Evolutionary conservation across 2,329 filamentous ascomycete species (phyloP).

Genomic region (Verticillium zaregamsianum): DNA sequence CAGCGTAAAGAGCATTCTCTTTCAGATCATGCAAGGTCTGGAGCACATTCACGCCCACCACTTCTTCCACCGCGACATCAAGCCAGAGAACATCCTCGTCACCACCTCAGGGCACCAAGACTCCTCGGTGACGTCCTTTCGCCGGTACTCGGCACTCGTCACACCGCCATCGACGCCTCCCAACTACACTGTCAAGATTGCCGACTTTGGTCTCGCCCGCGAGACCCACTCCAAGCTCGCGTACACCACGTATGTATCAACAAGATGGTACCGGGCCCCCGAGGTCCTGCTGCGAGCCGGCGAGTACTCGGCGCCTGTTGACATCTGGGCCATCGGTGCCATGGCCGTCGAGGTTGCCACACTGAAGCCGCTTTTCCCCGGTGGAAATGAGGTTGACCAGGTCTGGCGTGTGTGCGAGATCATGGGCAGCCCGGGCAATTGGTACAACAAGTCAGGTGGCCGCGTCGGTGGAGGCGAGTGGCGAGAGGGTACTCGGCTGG

Average conservation of each 20-base stretch:
- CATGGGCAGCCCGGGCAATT: slow-evolving; percentile 97
- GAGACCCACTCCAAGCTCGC: slow-evolving; percentile 95
- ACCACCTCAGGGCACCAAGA: slow-evolving; percentile 86
- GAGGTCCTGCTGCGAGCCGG: slow-evolving; percentile 91
- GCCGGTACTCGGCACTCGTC: slow-evolving; percentile 86
- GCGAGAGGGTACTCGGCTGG: slow-evolving; percentile 89
- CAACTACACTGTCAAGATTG: slow-evolving; percentile 94
- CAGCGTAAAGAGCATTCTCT: slow-evolving; percentile 96
- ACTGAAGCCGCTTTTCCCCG: slow-evolving; percentile 92
- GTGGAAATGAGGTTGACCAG: slow-evolving; percentile 97
- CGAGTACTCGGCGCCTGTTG: slow-evolving; percentile 94
- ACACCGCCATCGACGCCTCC: slow-evolving; percentile 94
- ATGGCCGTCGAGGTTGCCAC: slow-evolving; percentile 99
- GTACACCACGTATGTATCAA: slow-evolving; percentile 98
- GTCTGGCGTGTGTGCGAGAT: slow-evolving; percentile 99
- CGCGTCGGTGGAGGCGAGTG: slow-evolving; percentile 94
- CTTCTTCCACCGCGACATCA: slow-evolving; percentile 99
- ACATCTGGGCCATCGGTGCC: slow-evolving; percentile 97
- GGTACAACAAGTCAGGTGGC: slow-evolving; percentile 87
- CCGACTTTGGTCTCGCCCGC: slow-evolving; percentile 94
- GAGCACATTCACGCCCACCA: slow-evolving; percentile 96
- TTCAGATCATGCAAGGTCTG: slow-evolving; percentile 91
- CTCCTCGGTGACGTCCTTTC: slow-evolving; percentile 70
- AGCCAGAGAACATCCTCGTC: slow-evolving; percentile 97
- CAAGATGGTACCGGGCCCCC: slow-evolving; percentile 94